phyloP scores from a whole-genome alignment of 1,139 yeast species.

The Geotrichum klebahnii region DNA sequence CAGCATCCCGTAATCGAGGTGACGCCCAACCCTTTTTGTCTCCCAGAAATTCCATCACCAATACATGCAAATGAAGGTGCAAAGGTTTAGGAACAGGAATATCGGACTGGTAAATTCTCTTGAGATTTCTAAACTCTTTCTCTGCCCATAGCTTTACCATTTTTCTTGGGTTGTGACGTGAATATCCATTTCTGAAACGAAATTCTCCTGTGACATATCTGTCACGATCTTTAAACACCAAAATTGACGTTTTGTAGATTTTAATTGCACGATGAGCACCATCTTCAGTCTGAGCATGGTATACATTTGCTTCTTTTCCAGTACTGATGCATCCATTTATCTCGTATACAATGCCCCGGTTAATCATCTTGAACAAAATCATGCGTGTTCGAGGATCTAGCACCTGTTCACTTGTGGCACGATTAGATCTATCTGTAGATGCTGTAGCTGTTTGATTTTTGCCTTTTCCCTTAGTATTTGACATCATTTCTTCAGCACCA shows the following conservation, averaged over 20 bases:
- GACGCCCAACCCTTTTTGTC: constrained; percentile 68
- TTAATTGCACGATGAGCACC: constrained; percentile 66
- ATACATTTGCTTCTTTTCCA: constrained; percentile 97
- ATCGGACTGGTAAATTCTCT: constrained; percentile 69
- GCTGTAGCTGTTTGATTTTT: constrained; percentile 20
- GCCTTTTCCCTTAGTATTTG: constrained; percentile 21
- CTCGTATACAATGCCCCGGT: constrained; percentile 74
- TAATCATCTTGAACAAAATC: constrained; percentile 75
- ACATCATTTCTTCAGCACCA: constrained; percentile 21
- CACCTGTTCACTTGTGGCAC: constrained; percentile 97
- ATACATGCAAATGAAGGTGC: constrained; percentile 80
- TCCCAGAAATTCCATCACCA: constrained; percentile 92
- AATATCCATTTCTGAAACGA: constrained; percentile 78
- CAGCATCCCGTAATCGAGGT: constrained; percentile 78
- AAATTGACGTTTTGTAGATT: constrained; percentile 90
- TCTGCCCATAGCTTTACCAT: constrained; percentile 99
- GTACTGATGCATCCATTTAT: constrained; percentile 94
- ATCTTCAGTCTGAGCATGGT: constrained; percentile 79
- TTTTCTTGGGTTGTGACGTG: constrained; percentile 88
- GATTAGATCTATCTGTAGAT: constrained; percentile 66
- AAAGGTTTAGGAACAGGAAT: constrained; percentile 92
- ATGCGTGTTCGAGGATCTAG: constrained; percentile 89
- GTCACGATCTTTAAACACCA: constrained; percentile 93
- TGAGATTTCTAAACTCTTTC: constrained; percentile 89
- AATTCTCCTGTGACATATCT: constrained; percentile 95